Evolutionary conservation across 495 filamentous ascomycete genomes (phyloP).

Genomic region (Trichodelitschia bisporula): DNA sequence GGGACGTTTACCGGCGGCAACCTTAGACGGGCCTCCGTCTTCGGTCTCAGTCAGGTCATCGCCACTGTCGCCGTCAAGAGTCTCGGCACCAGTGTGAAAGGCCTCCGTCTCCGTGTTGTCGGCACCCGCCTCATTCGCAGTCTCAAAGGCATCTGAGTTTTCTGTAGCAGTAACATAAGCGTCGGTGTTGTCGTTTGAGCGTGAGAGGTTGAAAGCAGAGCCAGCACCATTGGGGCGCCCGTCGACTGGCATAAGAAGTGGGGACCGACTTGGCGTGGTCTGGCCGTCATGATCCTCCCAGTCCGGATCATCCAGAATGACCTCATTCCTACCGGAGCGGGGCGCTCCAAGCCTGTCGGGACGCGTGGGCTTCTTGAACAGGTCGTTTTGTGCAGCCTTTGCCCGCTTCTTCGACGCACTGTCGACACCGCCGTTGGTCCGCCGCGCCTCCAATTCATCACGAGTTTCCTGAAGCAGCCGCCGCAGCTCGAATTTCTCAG

Average conservation of each 20-base stretch:
- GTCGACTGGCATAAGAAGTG: too few species aligned
- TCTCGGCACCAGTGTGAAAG: constrained; percentile 77
- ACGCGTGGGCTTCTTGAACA: constrained; percentile 50
- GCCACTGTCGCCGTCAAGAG: constrained; percentile 52
- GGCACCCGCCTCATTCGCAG: constrained; percentile 37
- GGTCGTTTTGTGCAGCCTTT: constrained; percentile 30
- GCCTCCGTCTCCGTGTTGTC: constrained; percentile 69
- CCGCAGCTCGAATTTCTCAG: constrained; percentile 85
- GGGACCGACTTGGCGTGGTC: constrained; percentile 21
- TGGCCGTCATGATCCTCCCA: constrained; percentile 63
- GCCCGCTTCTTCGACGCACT: constrained; percentile 35
- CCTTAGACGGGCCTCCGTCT: constrained; percentile 12
- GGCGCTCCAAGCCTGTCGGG: constrained; percentile 53
- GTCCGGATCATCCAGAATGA: constrained; percentile 50
- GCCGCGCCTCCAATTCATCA: constrained; percentile 66
- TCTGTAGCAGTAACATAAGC: constrained; percentile 73
- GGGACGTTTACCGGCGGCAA: constrained; percentile 13
- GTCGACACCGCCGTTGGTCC: constrained; percentile 29
- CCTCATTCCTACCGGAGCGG: constrained; percentile 49
- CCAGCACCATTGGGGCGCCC: constrained; percentile 6
- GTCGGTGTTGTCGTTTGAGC: constrained; percentile 24
- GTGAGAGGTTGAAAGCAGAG: constrained; percentile 15
- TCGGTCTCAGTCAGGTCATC: constrained; percentile 82
- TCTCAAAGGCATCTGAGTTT: constrained; percentile 66
- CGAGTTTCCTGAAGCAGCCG: constrained; percentile 89